phyloP scores from a whole-genome alignment of 805 yeast genomes.

The Myxozyma vanderwaltii region DNA sequence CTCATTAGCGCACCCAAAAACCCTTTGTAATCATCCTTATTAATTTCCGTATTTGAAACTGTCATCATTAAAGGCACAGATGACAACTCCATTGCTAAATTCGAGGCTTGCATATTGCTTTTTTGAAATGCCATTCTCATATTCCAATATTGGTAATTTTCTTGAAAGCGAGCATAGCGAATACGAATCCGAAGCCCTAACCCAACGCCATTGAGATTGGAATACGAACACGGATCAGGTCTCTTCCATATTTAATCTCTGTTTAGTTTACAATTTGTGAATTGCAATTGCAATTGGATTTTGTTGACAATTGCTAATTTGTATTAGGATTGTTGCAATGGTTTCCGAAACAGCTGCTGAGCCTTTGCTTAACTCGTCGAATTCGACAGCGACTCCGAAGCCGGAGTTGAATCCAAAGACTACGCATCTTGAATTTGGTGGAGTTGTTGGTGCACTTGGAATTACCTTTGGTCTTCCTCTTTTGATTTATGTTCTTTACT shows the following conservation, averaged over 20 bases:
- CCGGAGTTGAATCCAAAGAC: slow-evolving; percentile 65
- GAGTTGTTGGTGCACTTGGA: slow-evolving; percentile 69
- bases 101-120: too few species aligned
- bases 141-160: too few species aligned
- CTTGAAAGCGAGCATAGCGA: too few species aligned
- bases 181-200: not conserved
- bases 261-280: not conserved
- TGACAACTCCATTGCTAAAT: not conserved
- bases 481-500: slow-evolving; percentile 59
- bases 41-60: slow-evolving; percentile 8
- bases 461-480: slow-evolving; percentile 70
- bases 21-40: not conserved
- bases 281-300: too few species aligned
- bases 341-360: slow-evolving; percentile 12
- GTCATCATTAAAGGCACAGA: slow-evolving; percentile 6
- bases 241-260: not conserved
- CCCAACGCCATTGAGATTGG: not conserved
- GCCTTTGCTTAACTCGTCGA: slow-evolving; percentile 3
- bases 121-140: too few species aligned
- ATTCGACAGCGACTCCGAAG: not conserved
- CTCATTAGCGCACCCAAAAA: slow-evolving; percentile 16
- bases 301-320: too few species aligned
- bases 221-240: slow-evolving; percentile 11
- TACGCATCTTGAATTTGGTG: slow-evolving; percentile 71
- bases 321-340: too few species aligned